These are phyloP conservation scores for Sugiyamaella sp. DNA, from an alignment of 1,139 yeast genomes.

Conservation along the genomic window DNA sequence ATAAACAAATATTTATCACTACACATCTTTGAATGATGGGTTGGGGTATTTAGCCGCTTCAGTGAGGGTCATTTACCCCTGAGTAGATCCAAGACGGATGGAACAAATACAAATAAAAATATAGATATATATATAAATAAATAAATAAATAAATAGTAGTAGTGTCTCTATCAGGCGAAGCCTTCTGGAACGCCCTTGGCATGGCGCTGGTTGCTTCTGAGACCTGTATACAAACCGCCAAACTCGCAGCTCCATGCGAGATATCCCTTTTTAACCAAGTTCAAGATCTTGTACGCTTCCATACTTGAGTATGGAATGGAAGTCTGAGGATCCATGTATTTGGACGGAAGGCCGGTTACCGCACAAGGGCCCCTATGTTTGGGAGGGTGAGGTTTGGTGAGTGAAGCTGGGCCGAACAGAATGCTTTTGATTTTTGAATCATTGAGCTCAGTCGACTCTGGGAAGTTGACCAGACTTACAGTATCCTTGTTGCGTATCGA, in stretches of 20 bases:
- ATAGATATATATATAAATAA: conserved; percentile 15
- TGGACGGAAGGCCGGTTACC: conserved; percentile 76
- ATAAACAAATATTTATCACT: conserved; percentile 1
- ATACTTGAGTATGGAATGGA: conserved; percentile 82
- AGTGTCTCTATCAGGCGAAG: conserved; percentile 43
- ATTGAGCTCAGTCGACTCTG: conserved; percentile 35
- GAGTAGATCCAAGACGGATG: neutral
- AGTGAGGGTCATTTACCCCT: conserved; percentile 3
- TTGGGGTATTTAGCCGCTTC: conserved; percentile 4
- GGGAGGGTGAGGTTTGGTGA: conserved; percentile 23
- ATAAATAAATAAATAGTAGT: conserved; percentile 13
- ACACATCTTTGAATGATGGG: neutral
- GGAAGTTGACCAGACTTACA: conserved; percentile 39
- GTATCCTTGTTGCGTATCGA: conserved; percentile 30
- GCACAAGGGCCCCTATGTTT: conserved; percentile 52
- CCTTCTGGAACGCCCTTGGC: conserved; percentile 93
- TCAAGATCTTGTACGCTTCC: conserved; percentile 72
- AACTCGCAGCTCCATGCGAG: conserved; percentile 72
- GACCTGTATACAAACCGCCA: conserved; percentile 69
- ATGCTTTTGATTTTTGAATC: conserved; percentile 47
- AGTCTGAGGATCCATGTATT: conserved; percentile 82
- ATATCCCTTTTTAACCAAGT: conserved; percentile 65
- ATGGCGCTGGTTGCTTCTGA: conserved; percentile 58
- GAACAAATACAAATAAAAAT: conserved; percentile 17
- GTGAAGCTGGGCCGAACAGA: conserved; percentile 64